Conservation (phyloP, 192 early-diverging fungal species). For the Spizellomyces punctatus region DNA sequence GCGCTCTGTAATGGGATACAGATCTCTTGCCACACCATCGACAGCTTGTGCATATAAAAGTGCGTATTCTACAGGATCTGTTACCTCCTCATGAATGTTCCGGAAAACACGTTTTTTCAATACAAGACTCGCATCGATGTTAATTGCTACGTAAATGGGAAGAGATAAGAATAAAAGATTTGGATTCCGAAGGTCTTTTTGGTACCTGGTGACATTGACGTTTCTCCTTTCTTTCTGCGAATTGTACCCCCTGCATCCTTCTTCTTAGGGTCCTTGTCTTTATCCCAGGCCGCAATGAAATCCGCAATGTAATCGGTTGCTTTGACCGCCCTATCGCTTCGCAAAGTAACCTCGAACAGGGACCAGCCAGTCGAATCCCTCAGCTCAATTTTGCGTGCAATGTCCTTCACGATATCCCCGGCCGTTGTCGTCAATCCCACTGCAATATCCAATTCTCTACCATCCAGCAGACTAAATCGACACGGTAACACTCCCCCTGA, state of each 20-base stretch:
- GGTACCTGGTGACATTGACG: conserved; percentile 7
- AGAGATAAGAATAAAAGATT: background rate
- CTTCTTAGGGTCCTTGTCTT: conserved; percentile 30
- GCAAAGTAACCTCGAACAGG: conserved; percentile 42
- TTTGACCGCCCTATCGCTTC: conserved; percentile 45
- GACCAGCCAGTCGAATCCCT: conserved; percentile 56
- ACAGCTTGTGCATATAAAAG: conserved; percentile 52
- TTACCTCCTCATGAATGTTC: conserved; percentile 38
- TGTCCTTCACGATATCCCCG: conserved; percentile 54
- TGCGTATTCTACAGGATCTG: conserved; percentile 49
- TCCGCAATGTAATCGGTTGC: conserved; percentile 58
- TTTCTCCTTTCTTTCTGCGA: conserved; percentile 27
- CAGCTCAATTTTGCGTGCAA: conserved; percentile 47
- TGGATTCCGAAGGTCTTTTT: no score
- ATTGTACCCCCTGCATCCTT: conserved; percentile 21
- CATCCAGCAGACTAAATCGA: conserved; percentile 49
- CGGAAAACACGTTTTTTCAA: conserved; percentile 57
- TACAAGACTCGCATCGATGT: conserved; percentile 37
- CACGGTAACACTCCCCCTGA: conserved; percentile 30
- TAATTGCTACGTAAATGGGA: conserved; percentile 5
- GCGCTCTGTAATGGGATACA: conserved; percentile 46
- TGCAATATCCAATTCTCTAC: conserved; percentile 39
- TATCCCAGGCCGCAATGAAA: conserved; percentile 47
- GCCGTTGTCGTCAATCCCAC: conserved; percentile 47
- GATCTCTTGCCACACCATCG: conserved; percentile 47